Evolutionary conservation across 495 filamentous ascomycete species (phyloP).

Genomic region (Penicillium ochrochloron): DNA sequence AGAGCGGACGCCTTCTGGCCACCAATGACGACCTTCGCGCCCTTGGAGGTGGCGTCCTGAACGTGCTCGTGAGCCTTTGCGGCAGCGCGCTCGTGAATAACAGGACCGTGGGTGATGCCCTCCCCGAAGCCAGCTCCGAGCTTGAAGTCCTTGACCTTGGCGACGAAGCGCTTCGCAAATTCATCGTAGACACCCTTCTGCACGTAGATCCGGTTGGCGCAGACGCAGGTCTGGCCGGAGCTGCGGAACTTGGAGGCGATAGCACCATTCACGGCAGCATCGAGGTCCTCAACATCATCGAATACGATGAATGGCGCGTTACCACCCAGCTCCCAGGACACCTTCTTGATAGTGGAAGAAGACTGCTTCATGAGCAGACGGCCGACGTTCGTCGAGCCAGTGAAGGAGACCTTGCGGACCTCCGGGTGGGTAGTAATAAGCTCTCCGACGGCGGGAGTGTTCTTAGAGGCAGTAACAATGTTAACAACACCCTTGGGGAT

Average conservation of each 20-base stretch:
- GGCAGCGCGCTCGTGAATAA: slow-evolving; percentile 78
- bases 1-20: slow-evolving; percentile 67
- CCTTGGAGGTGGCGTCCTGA: slow-evolving; percentile 74
- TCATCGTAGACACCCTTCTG: slow-evolving; percentile 79
- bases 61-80: slow-evolving; percentile 80
- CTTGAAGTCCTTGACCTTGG: slow-evolving; percentile 76
- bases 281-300: slow-evolving; percentile 80
- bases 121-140: slow-evolving; percentile 76
- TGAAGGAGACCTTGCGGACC: slow-evolving; percentile 87
- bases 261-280: slow-evolving; percentile 74
- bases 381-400: slow-evolving; percentile 84
- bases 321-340: slow-evolving; percentile 85
- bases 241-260: slow-evolving; percentile 82
- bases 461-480: slow-evolving; percentile 71
- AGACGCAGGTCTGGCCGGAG: slow-evolving; percentile 90
- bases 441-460: slow-evolving; percentile 75
- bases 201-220: slow-evolving; percentile 84
- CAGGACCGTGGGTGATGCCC: slow-evolving; percentile 76
- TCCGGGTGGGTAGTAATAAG: slow-evolving; percentile 70
- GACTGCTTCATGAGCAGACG: slow-evolving; percentile 87
- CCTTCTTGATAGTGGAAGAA: slow-evolving; percentile 79
- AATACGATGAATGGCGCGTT: slow-evolving; percentile 96
- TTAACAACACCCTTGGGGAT: slow-evolving; percentile 87
- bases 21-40: slow-evolving; percentile 71
- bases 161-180: slow-evolving; percentile 70